phyloP scores from a whole-genome alignment of 208 protist species.

The Leishmania tropica region DNA sequence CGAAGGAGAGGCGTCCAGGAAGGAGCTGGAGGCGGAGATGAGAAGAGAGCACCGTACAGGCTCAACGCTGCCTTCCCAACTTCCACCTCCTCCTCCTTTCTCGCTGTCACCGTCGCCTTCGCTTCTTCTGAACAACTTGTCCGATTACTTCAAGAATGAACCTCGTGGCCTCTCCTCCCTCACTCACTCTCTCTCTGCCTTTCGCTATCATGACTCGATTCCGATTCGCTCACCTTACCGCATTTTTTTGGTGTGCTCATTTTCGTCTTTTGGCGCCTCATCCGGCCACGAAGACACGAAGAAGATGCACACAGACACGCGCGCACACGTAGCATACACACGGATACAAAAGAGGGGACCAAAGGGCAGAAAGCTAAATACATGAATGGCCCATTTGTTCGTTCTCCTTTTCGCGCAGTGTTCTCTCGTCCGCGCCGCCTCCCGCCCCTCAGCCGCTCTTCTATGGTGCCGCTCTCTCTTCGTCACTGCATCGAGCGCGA shows the following conservation, averaged over 20 bases:
- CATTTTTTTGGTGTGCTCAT: not conserved
- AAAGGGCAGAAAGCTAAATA: conserved; percentile 9
- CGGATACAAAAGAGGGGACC: not conserved
- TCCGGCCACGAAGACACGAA: not conserved
- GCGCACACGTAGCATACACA: not conserved
- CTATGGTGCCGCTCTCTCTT: not conserved
- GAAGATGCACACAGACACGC: not conserved
- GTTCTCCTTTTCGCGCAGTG: not conserved
- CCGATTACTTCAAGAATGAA: not conserved
- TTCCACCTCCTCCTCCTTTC: not conserved
- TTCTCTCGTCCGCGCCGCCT: not conserved
- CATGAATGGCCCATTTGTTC: not conserved
- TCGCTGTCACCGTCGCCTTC: not conserved
- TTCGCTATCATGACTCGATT: not conserved
- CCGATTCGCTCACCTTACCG: not conserved
- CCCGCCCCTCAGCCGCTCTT: not conserved
- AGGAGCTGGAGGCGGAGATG: not conserved
- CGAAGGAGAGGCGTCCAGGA: not conserved
- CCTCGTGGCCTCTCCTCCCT: not conserved
- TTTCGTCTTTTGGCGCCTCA: not conserved
- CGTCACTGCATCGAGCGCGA: not conserved
- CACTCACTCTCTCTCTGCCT: not conserved
- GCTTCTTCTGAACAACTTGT: not conserved
- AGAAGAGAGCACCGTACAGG: not conserved
- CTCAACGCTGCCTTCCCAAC: no score